Evolutionary conservation across 331 rosid species (phyloP).

Genomic region (Malus hybrid): DNA sequence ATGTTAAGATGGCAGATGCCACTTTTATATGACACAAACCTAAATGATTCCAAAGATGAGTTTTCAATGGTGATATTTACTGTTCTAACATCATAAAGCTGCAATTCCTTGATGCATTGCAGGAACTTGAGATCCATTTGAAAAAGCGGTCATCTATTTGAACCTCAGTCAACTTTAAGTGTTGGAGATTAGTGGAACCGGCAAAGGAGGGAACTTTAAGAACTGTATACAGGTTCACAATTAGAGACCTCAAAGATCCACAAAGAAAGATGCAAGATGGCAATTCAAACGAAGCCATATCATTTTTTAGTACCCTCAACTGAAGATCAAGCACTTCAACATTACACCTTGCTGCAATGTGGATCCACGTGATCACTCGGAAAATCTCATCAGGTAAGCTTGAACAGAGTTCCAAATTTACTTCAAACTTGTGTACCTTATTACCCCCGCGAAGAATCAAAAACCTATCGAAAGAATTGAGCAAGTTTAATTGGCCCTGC

Average conservation of each 20-base stretch:
- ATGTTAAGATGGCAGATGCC: not conserved
- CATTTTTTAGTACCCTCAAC: not conserved
- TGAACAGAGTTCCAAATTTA: not conserved
- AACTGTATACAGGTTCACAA: not conserved
- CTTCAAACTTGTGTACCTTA: not conserved
- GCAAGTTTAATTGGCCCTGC: not conserved
- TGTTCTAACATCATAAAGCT: not conserved
- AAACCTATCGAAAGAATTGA: not conserved
- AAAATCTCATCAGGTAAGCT: not conserved
- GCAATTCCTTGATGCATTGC: not conserved
- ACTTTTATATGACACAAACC: no score
- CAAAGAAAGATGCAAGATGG: not conserved
- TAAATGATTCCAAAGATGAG: conserved; percentile 1
- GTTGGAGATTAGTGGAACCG: not conserved
- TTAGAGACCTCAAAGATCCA: not conserved
- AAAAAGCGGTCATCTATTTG: not conserved
- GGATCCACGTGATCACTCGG: not conserved
- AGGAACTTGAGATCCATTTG: not conserved
- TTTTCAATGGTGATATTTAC: not conserved
- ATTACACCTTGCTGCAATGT: not conserved
- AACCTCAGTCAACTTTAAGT: not conserved
- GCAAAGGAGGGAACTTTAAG: not conserved
- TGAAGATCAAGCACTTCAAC: not conserved
- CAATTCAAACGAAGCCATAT: not conserved
- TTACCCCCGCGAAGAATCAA: not conserved